phyloP scores from a whole-genome alignment of 164 flowering plant species.

The Chloranthus sessilifolius region DNA sequence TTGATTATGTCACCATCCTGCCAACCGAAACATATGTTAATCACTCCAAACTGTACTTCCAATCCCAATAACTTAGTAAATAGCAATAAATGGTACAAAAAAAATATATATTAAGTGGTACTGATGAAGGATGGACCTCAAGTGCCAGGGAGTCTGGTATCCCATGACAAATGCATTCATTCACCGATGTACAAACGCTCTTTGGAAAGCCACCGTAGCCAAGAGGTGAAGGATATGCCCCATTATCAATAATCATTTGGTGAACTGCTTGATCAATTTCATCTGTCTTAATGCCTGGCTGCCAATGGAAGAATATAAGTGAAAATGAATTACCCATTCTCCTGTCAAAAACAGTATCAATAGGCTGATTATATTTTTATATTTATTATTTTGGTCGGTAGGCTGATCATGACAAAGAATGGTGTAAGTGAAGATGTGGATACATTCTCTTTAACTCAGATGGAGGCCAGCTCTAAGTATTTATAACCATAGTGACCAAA shows the following conservation, averaged over 20 bases:
- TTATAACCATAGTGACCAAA: too few species aligned
- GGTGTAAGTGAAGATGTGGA: too few species aligned
- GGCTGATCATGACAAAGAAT: too few species aligned
- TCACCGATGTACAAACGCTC: constrained; percentile 98
- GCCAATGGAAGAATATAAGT: constrained; percentile 45
- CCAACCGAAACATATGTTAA: constrained; percentile 18
- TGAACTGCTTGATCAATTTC: constrained; percentile 96
- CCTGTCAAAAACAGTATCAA: too few species aligned
- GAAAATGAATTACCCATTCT: background rate
- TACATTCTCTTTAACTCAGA: too few species aligned
- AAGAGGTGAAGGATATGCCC: constrained; percentile 98
- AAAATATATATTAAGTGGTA: too few species aligned
- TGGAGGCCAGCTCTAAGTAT: too few species aligned
- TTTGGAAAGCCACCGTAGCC: constrained; percentile 98
- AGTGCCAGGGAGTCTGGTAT: constrained; percentile 93
- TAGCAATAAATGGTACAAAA: background rate
- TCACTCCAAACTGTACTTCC: too few species aligned
- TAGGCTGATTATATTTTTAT: too few species aligned
- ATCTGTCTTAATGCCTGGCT: constrained; percentile 95
- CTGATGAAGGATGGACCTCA: constrained; percentile 48
- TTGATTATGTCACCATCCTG: constrained; percentile 99
- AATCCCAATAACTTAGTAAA: too few species aligned
- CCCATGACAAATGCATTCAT: constrained; percentile 99
- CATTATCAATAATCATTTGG: constrained; percentile 95
- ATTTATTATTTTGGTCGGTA: too few species aligned